Percentiles rank a stretch among this genome's conserved stretches.
Conservation (phyloP, 2,329 filamentous ascomycete species). For the Pleoardoris graminearum region DNA sequence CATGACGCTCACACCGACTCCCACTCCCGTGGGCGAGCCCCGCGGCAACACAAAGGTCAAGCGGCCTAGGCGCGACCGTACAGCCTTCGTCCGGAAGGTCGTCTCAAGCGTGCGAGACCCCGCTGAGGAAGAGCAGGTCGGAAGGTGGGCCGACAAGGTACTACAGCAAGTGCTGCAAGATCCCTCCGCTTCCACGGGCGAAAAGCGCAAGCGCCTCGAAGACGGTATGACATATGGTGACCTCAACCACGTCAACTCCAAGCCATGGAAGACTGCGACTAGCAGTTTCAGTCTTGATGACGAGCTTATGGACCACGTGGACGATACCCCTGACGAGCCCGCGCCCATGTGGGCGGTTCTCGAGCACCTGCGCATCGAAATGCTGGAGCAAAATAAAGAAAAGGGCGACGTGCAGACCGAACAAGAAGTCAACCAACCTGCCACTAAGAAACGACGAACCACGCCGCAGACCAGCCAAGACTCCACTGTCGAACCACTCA, state of each 20-base stretch:
- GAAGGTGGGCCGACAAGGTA: conserved; percentile 32
- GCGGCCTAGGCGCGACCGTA: conserved; percentile 15
- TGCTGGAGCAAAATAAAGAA: conserved; percentile 7
- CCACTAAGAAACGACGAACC: conserved; percentile 30
- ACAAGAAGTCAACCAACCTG: neutral
- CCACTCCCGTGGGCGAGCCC: conserved; percentile 31
- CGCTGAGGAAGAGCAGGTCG: conserved; percentile 24
- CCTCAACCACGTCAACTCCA: conserved; percentile 32
- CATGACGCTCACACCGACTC: conserved; percentile 28
- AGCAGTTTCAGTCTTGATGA: conserved; percentile 33
- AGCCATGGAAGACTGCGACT: conserved; percentile 35
- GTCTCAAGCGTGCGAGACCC: conserved; percentile 23
- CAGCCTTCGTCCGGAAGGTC: conserved; percentile 22
- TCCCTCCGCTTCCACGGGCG: conserved; percentile 18
- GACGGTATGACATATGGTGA: conserved; percentile 28
- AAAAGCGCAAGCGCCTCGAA: conserved; percentile 38
- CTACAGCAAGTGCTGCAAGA: conserved; percentile 23
- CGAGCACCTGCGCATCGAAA: conserved; percentile 30
- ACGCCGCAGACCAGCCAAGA: conserved; percentile 3
- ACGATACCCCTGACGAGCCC: conserved; percentile 23
- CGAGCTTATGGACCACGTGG: conserved; percentile 25
- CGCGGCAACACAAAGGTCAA: conserved; percentile 22
- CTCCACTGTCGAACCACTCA: conserved; percentile 25
- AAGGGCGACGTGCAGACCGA: neutral
- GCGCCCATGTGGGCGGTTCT: conserved; percentile 39